Evolutionary conservation across 371 early-diverging fungal genomes (phyloP), one percentile per base, ranked within the genome.

Genomic region (Lichtheimia ramosa): DNA sequence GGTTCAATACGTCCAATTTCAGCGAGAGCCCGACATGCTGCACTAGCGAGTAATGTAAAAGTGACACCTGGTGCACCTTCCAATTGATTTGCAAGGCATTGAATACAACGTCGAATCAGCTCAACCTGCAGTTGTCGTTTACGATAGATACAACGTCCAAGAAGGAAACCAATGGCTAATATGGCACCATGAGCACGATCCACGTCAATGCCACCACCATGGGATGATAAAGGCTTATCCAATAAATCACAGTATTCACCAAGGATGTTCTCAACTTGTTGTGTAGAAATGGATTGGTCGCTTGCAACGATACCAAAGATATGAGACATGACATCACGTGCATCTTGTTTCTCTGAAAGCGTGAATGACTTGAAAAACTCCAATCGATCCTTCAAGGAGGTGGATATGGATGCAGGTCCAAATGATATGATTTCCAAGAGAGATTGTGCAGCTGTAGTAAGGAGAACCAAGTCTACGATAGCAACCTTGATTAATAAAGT

Each of bases 301-400:
- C 91, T 91, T 6, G 85, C 82, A 28, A 92, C 77, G 25, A 93
- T 86, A 49, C 90, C 92, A 54, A 92, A 82, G 13, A 91, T 81
- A 50, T 89, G 89, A 0, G 91, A 86, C 73, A 88, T 88, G 16
- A 81, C 66, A 14, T 63, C 68, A 24, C 92, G 77, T 1, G 90
- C 85, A 28, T 91, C 92, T 4, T 74, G 42, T 54, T 88, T 89
- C 7, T 83, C 70, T 0, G 89, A 86, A 0, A 77, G 61, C 18
- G 88, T 59, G 40, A 88, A 85, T 0, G 83, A 69, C 71, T 85
- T 83, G 62, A 91, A 77, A 78, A 90, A 89, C 10, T 72, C 73
- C 8, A 86, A 63, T 20, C 81, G 75, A 16, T 77, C 70, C 14
- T 80, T 78, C 58, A 88, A 91, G 5, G 79, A 74, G 0, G 74